Evolutionary conservation across 495 filamentous ascomycete genomes (phyloP), one percentile per base, ranked within the genome.

Genomic region (Apodospora peruviana): DNA sequence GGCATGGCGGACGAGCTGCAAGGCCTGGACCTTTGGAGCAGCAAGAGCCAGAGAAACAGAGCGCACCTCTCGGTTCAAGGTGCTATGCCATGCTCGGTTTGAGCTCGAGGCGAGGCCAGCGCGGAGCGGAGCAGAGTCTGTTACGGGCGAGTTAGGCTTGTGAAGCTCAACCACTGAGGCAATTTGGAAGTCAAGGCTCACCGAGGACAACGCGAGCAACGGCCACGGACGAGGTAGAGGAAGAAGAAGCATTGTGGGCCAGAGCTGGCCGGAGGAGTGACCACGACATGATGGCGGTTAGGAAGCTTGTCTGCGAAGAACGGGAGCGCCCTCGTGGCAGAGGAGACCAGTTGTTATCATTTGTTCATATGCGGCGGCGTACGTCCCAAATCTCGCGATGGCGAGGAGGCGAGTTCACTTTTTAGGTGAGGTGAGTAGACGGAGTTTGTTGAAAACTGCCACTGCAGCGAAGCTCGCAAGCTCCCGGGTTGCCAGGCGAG

Each of bases 1-100:
- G 11, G 64, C 63, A 58, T 62, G 55, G 16, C 65, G 67, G 37
- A 66, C 56, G 18, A 60, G 55, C 40, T 64, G 57, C 32, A 65
- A 47, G 14, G 63, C 17, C 23, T 39, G 52, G 0, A 14, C 16
- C 32, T 55, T 58, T n/a, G 47, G 40, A 3, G 43, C 23, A 12
- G 49, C 52, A 27, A 64, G 48, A n/a, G 60, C 52, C 45, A 60
- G 51, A 43, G 42, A 50, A 25, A 53, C 5, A 21, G 46, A 48
- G 24, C 50, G 7, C 22, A 37, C 20, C 21, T 54, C 48, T 12
- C 50, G 21, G 36, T 51, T 32, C 7, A 53, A 22, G 17, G 61
- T 62, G 40, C 46, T 54, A 41, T 65, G 61, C 67, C 65, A 68
- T 52, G 59, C 57, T 40, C 53, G 48, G 38, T 48, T 57, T 32